Percentiles rank a stretch among this genome's conserved stretches.
Evolutionary conservation across 495 filamentous ascomycete genomes (phyloP).

Genomic region (Podospora bellae-mahoneyi): DNA sequence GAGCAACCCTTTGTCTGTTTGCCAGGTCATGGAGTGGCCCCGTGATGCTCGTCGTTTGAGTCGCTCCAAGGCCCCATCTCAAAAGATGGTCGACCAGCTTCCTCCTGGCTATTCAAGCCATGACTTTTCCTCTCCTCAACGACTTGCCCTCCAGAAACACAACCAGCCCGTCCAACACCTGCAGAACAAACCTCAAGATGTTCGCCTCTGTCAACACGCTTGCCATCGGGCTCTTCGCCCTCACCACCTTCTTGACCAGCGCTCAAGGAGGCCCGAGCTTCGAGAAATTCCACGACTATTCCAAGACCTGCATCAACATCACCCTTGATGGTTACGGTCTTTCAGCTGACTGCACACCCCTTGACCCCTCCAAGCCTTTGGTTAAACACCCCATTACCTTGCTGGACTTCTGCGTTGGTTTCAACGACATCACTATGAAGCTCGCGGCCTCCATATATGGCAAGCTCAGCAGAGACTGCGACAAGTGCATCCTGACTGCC

Average conservation of each 20-base stretch:
- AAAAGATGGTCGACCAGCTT: neutral
- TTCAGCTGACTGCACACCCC: conserved; percentile 19
- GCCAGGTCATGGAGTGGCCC: neutral
- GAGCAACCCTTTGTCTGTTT: neutral
- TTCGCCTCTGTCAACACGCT: neutral
- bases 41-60: neutral
- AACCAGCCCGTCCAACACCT: neutral
- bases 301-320: conserved; percentile 22
- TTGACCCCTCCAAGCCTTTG: neutral
- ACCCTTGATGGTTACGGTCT: conserved; percentile 4
- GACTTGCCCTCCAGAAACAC: neutral
- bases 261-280: neutral
- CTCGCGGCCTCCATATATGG: conserved; percentile 5
- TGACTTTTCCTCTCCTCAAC: neutral
- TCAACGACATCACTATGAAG: no score
- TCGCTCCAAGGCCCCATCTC: neutral
- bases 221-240: neutral
- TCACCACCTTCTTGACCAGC: neutral
- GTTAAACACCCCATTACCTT: conserved; percentile 15
- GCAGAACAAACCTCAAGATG: neutral
- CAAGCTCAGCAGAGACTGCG: conserved; percentile 27
- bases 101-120: neutral
- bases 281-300: conserved; percentile 10
- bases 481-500: conserved; percentile 15
- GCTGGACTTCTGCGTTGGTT: conserved; percentile 21